phyloP scores from a whole-genome alignment of 139 green algal genomes.

The Asterochloris erici region DNA sequence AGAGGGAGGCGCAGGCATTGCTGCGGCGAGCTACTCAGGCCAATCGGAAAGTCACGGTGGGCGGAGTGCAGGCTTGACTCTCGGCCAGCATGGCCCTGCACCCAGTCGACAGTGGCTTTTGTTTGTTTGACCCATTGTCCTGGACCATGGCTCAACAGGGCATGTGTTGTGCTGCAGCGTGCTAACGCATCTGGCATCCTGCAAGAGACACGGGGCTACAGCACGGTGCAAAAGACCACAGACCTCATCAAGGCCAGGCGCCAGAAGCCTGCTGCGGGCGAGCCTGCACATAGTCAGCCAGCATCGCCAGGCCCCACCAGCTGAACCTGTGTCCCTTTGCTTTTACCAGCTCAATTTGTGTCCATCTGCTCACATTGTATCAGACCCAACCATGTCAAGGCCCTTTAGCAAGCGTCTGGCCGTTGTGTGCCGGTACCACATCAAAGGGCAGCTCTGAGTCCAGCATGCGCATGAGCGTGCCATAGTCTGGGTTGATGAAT shows the following conservation, averaged over 20 bases:
- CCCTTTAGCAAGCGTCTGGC: too few species aligned
- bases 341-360: too few species aligned
- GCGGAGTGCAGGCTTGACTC: background rate
- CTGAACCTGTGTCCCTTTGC: too few species aligned
- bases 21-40: slow-evolving; percentile 3
- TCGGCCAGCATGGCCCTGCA: slow-evolving; percentile 1
- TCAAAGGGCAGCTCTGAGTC: slow-evolving; percentile 15
- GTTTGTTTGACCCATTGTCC: background rate
- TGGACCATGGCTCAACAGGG: too few species aligned
- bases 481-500: slow-evolving; percentile 29
- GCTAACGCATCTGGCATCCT: slow-evolving; percentile 14
- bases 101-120: background rate
- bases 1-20: slow-evolving; percentile 6
- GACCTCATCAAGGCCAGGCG: slow-evolving; percentile 1
- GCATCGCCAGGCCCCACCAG: too few species aligned
- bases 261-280: background rate
- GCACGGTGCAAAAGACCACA: background rate
- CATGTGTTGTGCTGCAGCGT: background rate
- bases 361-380: too few species aligned
- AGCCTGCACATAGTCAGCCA: too few species aligned
- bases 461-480: slow-evolving; percentile 42
- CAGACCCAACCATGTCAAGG: too few species aligned
- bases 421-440: background rate
- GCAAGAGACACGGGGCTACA: slow-evolving; percentile 5
- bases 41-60: slow-evolving; percentile 7